Percentiles rank a stretch among this genome's conserved stretches.
Evolutionary conservation across 106 monocot genomes (phyloP).

Genomic region (Dendrobium nobile): DNA sequence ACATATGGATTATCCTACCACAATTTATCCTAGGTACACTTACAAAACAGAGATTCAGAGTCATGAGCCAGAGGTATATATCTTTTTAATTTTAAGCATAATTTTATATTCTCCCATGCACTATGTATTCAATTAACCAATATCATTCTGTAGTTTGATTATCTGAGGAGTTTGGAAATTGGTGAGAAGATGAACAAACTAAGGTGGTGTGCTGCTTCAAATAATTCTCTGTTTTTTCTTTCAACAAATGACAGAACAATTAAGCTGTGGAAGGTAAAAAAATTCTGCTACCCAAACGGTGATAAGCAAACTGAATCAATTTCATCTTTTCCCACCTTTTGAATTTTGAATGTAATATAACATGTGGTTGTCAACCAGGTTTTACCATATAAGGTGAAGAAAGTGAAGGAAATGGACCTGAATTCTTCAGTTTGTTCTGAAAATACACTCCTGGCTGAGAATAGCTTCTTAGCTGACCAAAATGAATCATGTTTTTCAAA

Average conservation of each 20-base stretch:
- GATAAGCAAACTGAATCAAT: neutral
- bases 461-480: slow-evolving; percentile 28
- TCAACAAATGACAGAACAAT: slow-evolving; percentile 59
- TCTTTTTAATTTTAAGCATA: slow-evolving; percentile 55
- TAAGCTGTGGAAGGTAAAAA: slow-evolving; percentile 70
- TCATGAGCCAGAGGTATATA: neutral
- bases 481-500: slow-evolving; percentile 9
- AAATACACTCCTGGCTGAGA: slow-evolving; percentile 44
- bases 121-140: neutral
- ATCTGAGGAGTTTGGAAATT: slow-evolving; percentile 57
- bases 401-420: slow-evolving; percentile 23
- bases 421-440: slow-evolving; percentile 39
- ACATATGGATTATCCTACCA: slow-evolving; percentile 20
- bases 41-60: slow-evolving; percentile 21
- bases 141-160: slow-evolving; percentile 47
- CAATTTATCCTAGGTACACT: slow-evolving; percentile 29
- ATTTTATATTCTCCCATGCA: neutral
- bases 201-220: slow-evolving; percentile 45
- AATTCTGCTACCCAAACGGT: neutral
- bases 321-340: neutral
- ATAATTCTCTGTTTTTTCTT: slow-evolving; percentile 46
- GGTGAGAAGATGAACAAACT: slow-evolving; percentile 61
- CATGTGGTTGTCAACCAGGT: slow-evolving; percentile 17
- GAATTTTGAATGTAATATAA: neutral
- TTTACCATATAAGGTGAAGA: slow-evolving; percentile 34